Base-by-base conservation (phyloP, 345 rosid species). In the Erucastrum elatum region DNA sequence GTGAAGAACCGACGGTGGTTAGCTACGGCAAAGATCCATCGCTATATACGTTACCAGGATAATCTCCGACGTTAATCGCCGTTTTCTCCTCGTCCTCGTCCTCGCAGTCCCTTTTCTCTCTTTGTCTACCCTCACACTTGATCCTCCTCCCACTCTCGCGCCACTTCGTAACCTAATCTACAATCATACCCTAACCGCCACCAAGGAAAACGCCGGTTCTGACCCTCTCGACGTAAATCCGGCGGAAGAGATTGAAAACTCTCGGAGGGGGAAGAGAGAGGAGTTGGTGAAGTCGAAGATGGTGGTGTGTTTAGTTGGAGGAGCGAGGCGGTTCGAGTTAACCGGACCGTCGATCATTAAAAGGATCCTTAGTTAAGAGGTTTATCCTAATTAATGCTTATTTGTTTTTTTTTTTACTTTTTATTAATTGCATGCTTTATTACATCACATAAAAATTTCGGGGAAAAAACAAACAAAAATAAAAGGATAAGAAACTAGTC, bases 301-400 rank as follows among this genome's bases (percentile, higher is more conserved):
- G 0, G 98, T 94, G 2, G 94, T 92, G 64, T 94, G 98, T 82
- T 85, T 94, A 82, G 98, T 92, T 0, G 97, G 98, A 30, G 97
- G 95, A 44, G 98, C 98, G 5, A 82, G 98, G 66, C 84, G 97
- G 77, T 94, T 94, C 67, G 98, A 92, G 84, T 77, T 94, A 33
- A 90, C 97, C 0, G 97, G 97, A 12, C 97, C 94, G 26, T 92
- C 97, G 51, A 92, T 94, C 1, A 75, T 92, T 10, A 87, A 89
- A 78, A 88, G 81, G 59, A 71, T 94, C 49, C 87, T 94, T n/a
- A n/a, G n/a, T n/a, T n/a, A n/a, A 4, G 64, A 53, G 30, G 86
- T 84, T 49, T 88, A 94, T 72, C 90, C 97, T 1, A 89, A 92
- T 31, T n/a, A n/a, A n/a, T n/a, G 85, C 97, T 0, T 97, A 94